Conservation (phyloP, 257 asterid species). For the Thymus mandschuricus region DNA sequence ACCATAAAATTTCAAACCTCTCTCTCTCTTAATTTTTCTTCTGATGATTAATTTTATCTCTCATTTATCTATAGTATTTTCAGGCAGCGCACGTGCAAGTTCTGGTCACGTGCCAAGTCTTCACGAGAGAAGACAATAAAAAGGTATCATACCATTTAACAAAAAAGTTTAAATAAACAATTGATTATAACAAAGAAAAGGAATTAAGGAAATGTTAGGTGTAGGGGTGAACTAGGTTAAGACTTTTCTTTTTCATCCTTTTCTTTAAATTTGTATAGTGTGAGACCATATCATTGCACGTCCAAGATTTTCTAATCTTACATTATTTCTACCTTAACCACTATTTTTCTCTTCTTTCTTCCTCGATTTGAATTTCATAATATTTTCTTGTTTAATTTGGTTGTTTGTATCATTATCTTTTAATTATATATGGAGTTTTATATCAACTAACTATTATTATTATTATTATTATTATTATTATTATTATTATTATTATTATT, state of each 20-base stretch:
- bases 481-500: too few species aligned
- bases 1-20: too few species aligned
- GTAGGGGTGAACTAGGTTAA: conserved; percentile 41
- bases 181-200: neutral
- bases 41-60: too few species aligned
- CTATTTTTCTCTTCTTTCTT: conserved; percentile 12
- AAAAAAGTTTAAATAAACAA: too few species aligned
- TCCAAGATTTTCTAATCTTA: conserved; percentile 50
- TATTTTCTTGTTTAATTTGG: neutral
- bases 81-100: conserved; percentile 60
- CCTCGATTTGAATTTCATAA: neutral
- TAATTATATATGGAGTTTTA: too few species aligned
- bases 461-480: too few species aligned
- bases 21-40: too few species aligned
- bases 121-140: conserved; percentile 43
- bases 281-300: conserved; percentile 56
- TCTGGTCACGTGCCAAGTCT: conserved; percentile 64
- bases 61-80: neutral
- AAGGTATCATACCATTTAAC: conserved; percentile 26
- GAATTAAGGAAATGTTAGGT: conserved; percentile 34
- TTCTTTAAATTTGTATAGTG: conserved; percentile 7
- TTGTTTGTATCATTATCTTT: too few species aligned
- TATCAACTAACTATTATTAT: too few species aligned
- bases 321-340: conserved; percentile 25
- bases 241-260: conserved; percentile 5